Percentiles rank a stretch among this genome's conserved stretches.
These are phyloP conservation scores for Malassezia sympodialis DNA, from an alignment of 1,284 basidiomycete genomes.

Conservation along the genomic window DNA sequence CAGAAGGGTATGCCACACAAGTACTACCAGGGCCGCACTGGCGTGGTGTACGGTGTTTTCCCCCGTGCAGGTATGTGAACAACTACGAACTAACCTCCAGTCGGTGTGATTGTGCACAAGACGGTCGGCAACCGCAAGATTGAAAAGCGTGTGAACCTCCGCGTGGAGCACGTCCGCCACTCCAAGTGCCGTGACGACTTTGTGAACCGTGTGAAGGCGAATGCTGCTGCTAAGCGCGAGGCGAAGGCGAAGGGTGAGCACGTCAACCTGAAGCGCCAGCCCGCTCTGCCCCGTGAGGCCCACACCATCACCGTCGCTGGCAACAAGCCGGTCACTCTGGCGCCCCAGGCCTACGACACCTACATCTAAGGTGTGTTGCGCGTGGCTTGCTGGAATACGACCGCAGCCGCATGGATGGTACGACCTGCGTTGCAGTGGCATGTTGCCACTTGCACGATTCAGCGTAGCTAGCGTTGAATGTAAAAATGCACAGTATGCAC, in stretches of 20 bases:
- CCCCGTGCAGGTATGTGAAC: constrained; percentile 52
- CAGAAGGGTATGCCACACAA: constrained; percentile 99
- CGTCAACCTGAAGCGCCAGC: constrained; percentile 75
- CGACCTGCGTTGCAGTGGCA: neutral
- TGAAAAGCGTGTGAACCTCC: constrained; percentile 98
- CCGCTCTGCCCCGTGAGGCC: constrained; percentile 70
- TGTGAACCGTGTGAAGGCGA: constrained; percentile 86
- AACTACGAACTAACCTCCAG: constrained; percentile 52
- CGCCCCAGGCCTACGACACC: constrained; percentile 64
- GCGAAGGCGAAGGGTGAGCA: constrained; percentile 62
- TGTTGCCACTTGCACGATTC: constrained; percentile 12
- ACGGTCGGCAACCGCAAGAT: constrained; percentile 97
- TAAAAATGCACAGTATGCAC: constrained; percentile 9
- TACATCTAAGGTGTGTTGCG: constrained; percentile 34
- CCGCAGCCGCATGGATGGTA: neutral
- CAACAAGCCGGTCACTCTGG: constrained; percentile 86
- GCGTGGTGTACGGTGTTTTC: constrained; percentile 97
- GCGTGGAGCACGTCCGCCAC: constrained; percentile 94
- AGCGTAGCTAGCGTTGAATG: constrained; percentile 8
- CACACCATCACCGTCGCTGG: constrained; percentile 62
- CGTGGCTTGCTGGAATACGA: neutral
- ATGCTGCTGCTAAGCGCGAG: constrained; percentile 74
- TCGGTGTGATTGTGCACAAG: constrained; percentile 97
- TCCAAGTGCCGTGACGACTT: constrained; percentile 99
- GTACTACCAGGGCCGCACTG: constrained; percentile 66